Percentiles rank a stretch among this genome's conserved stretches.
Evolutionary conservation across 768 basidiomycete species (phyloP).

Genomic region (Hypsizygus marmoreus): DNA sequence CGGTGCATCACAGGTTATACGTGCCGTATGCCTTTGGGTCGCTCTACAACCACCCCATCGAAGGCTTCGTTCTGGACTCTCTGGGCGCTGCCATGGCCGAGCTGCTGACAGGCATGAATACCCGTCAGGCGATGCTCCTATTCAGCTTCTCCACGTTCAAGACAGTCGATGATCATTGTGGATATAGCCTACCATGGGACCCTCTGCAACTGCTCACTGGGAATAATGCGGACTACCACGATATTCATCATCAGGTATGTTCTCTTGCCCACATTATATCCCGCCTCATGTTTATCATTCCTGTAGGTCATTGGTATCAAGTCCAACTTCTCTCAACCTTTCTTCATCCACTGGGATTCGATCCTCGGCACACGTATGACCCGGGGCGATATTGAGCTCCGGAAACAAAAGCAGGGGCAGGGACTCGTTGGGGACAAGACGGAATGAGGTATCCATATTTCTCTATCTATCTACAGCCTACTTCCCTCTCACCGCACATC

Average conservation of each 20-base stretch:
- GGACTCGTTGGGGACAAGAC: too few species aligned
- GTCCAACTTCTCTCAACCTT: constrained; percentile 94
- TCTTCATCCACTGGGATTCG: constrained; percentile 93
- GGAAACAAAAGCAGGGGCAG: constrained; percentile 36
- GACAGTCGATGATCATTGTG: constrained; percentile 96
- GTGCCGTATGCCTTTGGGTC: constrained; percentile 97
- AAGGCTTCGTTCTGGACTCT: constrained; percentile 89
- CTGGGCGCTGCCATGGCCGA: constrained; percentile 82
- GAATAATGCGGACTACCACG: constrained; percentile 97
- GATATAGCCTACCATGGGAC: constrained; percentile 88
- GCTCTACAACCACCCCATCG: constrained; percentile 95
- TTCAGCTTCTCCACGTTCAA: constrained; percentile 86
- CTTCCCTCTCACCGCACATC: too few species aligned
- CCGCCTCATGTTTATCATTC: constrained; percentile 2
- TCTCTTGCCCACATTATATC: background rate
- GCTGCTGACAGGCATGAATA: constrained; percentile 60
- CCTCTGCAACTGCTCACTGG: constrained; percentile 82
- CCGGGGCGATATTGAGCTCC: constrained; percentile 60
- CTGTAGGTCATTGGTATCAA: constrained; percentile 80
- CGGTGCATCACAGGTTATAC: constrained; percentile 93
- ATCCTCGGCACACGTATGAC: constrained; percentile 86
- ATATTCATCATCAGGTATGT: constrained; percentile 92
- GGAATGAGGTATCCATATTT: too few species aligned
- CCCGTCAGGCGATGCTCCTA: constrained; percentile 82
- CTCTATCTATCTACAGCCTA: too few species aligned